A percentile compares a stretch with the other conserved stretches of the same genome.
phyloP scores from a whole-genome alignment of 345 rosid genomes.

The Boechera divaricarpa region DNA sequence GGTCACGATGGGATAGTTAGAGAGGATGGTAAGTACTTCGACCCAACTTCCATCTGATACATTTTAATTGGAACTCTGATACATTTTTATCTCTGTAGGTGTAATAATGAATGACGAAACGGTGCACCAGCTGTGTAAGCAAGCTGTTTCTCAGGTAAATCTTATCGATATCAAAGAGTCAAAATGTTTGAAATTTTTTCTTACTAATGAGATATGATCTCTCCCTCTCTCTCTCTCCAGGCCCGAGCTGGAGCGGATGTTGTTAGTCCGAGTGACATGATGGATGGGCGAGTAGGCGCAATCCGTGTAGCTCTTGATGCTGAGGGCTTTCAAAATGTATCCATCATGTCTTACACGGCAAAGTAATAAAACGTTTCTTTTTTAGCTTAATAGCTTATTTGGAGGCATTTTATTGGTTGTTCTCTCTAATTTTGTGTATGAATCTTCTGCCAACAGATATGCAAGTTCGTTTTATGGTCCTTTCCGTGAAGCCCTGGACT shows the following conservation, averaged over 20 bases:
- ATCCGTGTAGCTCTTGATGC: constrained; percentile 89
- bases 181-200: neutral
- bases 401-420: constrained; percentile 12
- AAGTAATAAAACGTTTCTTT: constrained; percentile 56
- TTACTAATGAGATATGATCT: neutral
- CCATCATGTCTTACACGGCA: constrained; percentile 98
- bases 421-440: constrained; percentile 24
- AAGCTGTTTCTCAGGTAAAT: constrained; percentile 46
- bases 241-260: constrained; percentile 99
- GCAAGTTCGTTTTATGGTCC: constrained; percentile 98
- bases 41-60: neutral
- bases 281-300: constrained; percentile 99
- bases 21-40: constrained; percentile 52
- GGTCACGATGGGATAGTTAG: constrained; percentile 66
- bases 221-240: constrained; percentile 39
- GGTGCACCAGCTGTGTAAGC: constrained; percentile 47
- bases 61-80: constrained; percentile 2
- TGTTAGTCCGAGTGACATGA: constrained; percentile 99
- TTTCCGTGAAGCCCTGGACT: constrained; percentile 90
- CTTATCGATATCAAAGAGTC: neutral
- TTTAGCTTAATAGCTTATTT: neutral
- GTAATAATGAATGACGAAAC: constrained; percentile 45
- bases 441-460: constrained; percentile 56
- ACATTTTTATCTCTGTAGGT: constrained; percentile 21
- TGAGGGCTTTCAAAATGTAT: constrained; percentile 90